Conservation (phyloP, 345 rosid genomes). For the Pugionium dolabratum region DNA sequence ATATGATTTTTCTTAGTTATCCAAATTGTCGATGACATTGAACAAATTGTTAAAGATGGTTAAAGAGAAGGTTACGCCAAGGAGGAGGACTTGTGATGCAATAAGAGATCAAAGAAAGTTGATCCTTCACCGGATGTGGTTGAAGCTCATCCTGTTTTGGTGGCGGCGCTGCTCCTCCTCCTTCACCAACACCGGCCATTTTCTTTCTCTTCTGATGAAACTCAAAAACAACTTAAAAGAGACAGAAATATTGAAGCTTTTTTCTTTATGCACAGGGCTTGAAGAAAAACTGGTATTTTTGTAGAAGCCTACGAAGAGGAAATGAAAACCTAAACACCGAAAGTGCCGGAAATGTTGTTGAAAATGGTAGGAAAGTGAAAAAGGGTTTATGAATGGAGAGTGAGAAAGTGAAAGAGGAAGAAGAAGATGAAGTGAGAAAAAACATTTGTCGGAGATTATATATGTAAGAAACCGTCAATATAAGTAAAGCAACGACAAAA, state of each 20-base stretch:
- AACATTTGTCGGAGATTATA: conserved; percentile 35
- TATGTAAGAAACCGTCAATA: conserved; percentile 30
- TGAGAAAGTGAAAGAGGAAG: conserved; percentile 32
- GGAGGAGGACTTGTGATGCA: conserved; percentile 99
- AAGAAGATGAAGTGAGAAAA: conserved; percentile 30
- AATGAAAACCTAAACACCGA: conserved; percentile 26
- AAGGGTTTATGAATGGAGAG: conserved; percentile 14
- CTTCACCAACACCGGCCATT: conserved; percentile 63
- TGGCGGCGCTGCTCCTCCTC: conserved; percentile 65
- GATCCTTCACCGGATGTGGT: conserved; percentile 93
- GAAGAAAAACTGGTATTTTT: not conserved
- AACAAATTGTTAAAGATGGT: not conserved
- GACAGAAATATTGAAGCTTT: conserved; percentile 10
- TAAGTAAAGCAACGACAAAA: conserved; percentile 31
- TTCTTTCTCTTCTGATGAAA: conserved; percentile 21
- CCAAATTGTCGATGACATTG: not conserved
- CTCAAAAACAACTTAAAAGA: not conserved
- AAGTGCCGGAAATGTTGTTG: conserved; percentile 18
- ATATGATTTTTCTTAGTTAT: not conserved
- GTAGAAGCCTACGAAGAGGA: conserved; percentile 4
- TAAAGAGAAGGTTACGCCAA: conserved; percentile 69
- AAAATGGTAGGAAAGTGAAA: conserved; percentile 22
- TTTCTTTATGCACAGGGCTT: not conserved
- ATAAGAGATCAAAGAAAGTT: conserved; percentile 72
- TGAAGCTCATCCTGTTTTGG: conserved; percentile 85